Base-by-base conservation (phyloP, 805 yeast genomes). In the Scheffersomyces coipomensis region DNA sequence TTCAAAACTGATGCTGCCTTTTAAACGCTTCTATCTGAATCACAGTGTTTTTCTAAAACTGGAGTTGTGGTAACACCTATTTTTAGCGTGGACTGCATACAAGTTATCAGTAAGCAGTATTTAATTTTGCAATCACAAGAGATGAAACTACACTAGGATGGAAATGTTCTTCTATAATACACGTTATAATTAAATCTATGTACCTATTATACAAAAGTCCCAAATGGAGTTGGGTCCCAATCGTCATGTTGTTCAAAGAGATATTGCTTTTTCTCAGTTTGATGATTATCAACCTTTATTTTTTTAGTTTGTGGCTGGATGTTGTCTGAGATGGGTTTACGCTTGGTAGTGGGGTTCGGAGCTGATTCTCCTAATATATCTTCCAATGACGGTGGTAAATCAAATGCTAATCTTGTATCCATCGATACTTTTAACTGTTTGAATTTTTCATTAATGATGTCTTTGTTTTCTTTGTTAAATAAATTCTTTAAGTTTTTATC, bases 161-260 rank as follows among this genome's bases (percentile, higher is more conserved):
- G n/a, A n/a, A n/a, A n/a, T n/a, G n/a, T n/a, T n/a, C n/a, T n/a
- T n/a, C n/a, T n/a, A n/a, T n/a, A n/a, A n/a, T n/a, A n/a, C n/a
- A n/a, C n/a, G n/a, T n/a, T n/a, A n/a, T n/a, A n/a, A n/a, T 19
- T 29, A 13, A 10, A 16, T 29, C 17, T 19, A 29, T 16, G 7
- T 22, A 38, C 13, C 24, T 24, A 19, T 38, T 38, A 44, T 19
- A 42, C 34, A 23, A 33, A 42, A 2, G 38, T 41, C 2, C 86
- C 86, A 58, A 80, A 79, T 1, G 85, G 83, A 39, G 58, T 68
- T 0, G 83, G 77, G 17, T 53, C 52, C 84, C 85, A 81, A 25
- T 65, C 46, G 0, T 55, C 39, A 33, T 60, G 59, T 12, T 42
- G 41, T 32, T 64, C 68, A 48, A 73, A 69, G 4, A 47, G 43